Percentiles rank a stretch among this genome's conserved stretches.
phyloP scores from a whole-genome alignment of 495 filamentous ascomycete species.

The Talaromyces liani region DNA sequence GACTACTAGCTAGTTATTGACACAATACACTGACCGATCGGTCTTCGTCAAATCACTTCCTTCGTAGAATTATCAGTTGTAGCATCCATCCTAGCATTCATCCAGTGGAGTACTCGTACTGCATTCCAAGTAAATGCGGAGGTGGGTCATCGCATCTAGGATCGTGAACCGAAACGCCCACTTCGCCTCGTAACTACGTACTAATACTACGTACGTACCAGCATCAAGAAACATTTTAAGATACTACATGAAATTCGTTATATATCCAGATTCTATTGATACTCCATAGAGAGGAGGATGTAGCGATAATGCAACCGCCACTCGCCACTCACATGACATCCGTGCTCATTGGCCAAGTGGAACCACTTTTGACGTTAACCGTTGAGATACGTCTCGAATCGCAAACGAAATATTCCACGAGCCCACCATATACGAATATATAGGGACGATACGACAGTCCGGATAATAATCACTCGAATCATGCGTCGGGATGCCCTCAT shows the following conservation, averaged over 20 bases:
- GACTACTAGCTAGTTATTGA: slow-evolving; percentile 4
- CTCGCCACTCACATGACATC: slow-evolving; percentile 9
- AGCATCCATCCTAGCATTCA: no score
- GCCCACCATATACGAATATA: not conserved
- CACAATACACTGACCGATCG: slow-evolving; percentile 11
- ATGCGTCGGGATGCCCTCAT: slow-evolving; percentile 61
- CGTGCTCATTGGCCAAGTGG: not conserved
- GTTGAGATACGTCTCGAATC: not conserved
- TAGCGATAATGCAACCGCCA: not conserved
- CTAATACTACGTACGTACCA: no score
- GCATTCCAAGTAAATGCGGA: not conserved
- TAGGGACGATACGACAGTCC: not conserved
- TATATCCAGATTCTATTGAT: not conserved
- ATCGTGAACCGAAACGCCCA: not conserved
- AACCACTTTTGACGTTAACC: not conserved
- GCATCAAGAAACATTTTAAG: no score
- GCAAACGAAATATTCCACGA: not conserved
- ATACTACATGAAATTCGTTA: not conserved
- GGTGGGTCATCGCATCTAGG: not conserved
- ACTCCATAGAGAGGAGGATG: not conserved
- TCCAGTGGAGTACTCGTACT: not conserved
- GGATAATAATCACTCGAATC: slow-evolving; percentile 14
- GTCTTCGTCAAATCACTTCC: not conserved
- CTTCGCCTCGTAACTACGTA: not conserved
- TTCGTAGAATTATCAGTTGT: not conserved